Evolutionary conservation across 345 rosid species (phyloP).

Genomic region (Citrus unshiu): DNA sequence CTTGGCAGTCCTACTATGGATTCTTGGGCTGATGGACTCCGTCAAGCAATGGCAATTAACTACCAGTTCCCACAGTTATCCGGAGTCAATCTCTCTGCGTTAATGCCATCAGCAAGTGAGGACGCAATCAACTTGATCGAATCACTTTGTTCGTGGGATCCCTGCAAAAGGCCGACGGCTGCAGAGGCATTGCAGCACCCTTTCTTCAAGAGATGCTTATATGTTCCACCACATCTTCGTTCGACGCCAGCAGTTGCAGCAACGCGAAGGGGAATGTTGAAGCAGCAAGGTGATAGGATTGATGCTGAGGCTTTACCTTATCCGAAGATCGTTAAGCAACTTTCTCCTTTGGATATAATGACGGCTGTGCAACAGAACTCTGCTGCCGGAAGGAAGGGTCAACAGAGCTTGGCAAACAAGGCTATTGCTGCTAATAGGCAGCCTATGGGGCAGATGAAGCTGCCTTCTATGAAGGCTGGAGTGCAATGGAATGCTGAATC

Average conservation of each 20-base stretch:
- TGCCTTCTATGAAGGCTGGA: neutral
- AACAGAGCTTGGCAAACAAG: neutral
- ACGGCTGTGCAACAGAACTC: neutral
- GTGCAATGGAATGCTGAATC: neutral
- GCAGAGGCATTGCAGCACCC: constrained; percentile 85
- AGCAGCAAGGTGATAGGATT: neutral
- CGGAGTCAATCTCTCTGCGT: constrained; percentile 44
- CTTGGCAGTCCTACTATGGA: constrained; percentile 70
- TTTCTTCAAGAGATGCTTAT: constrained; percentile 79
- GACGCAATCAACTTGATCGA: constrained; percentile 55
- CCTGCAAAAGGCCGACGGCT: constrained; percentile 71
- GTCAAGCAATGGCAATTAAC: neutral
- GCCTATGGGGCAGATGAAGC: neutral
- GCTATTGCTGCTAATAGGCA: neutral
- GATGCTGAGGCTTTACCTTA: neutral
- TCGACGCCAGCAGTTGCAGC: constrained; percentile 9
- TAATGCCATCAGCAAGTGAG: constrained; percentile 57
- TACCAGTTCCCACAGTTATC: constrained; percentile 73
- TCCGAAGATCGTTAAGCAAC: neutral
- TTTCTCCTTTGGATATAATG: neutral
- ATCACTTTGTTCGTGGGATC: constrained; percentile 92
- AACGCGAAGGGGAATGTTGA: neutral
- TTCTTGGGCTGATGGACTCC: constrained; percentile 67
- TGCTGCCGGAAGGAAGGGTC: neutral
- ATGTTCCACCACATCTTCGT: constrained; percentile 77